phyloP scores from a whole-genome alignment of 768 basidiomycete genomes.

The Tricholoma sp. region DNA sequence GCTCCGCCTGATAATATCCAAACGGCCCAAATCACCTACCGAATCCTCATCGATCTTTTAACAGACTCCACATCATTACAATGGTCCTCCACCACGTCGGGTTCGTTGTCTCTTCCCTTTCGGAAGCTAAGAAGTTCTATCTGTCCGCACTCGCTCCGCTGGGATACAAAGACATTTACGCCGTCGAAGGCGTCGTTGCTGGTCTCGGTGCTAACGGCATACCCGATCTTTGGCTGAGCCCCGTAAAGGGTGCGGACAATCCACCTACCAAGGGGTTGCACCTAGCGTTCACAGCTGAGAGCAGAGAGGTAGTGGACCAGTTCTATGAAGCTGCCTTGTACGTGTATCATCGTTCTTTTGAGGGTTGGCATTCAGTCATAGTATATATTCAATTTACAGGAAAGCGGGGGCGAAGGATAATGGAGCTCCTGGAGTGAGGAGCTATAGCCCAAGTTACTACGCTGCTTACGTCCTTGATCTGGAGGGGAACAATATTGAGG shows the following conservation, averaged over 20 bases:
- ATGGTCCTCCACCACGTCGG: conserved; percentile 4
- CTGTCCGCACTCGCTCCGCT: conserved; percentile 9
- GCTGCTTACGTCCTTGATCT: conserved; percentile 9
- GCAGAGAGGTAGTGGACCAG: conserved; percentile 7
- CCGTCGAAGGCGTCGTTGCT: background rate
- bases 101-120: conserved; percentile 5
- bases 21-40: no score
- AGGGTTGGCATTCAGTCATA: background rate
- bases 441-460: conserved; percentile 6
- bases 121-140: conserved; percentile 7
- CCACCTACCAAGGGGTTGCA: background rate
- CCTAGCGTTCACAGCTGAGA: conserved; percentile 6
- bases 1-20: no score
- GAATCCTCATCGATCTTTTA: background rate
- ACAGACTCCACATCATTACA: background rate
- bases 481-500: conserved; percentile 11
- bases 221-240: conserved; percentile 6
- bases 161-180: conserved; percentile 6
- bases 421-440: conserved; percentile 9
- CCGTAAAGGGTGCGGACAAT: background rate
- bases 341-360: conserved; percentile 1
- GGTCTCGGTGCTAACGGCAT: background rate
- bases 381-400: background rate
- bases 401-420: conserved; percentile 11
- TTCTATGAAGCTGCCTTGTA: conserved; percentile 9